Conservation (phyloP, 2,329 filamentous ascomycete species). For the Aureobasidium namibiae region DNA sequence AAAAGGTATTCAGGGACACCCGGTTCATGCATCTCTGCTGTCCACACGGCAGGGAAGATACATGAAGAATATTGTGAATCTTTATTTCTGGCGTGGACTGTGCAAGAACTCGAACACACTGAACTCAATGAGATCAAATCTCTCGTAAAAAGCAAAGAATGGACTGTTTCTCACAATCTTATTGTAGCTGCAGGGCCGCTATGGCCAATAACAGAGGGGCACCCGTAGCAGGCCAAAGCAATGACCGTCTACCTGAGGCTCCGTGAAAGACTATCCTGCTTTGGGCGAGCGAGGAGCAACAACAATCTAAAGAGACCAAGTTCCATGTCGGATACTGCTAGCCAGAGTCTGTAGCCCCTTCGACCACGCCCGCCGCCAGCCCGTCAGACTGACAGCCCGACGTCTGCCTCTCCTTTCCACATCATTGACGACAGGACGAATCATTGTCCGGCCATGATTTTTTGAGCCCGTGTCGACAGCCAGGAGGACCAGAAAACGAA, state of each 20-base stretch:
- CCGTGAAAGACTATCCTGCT: constrained; percentile 10
- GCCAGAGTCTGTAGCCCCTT: constrained; percentile 8
- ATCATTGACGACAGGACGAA: background rate
- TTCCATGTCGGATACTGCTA: background rate
- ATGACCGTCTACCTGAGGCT: constrained; percentile 9
- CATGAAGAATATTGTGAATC: background rate
- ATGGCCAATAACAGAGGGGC: constrained; percentile 13
- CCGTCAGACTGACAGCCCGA: background rate
- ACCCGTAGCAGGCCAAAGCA: constrained; percentile 1
- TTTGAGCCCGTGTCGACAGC: background rate
- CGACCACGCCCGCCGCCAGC: background rate
- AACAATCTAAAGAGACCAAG: constrained; percentile 12
- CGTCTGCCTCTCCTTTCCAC: background rate
- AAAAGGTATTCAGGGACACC: constrained; percentile 2
- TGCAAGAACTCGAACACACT: background rate
- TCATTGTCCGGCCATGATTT: background rate
- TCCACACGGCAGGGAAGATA: background rate
- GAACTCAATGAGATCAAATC: background rate
- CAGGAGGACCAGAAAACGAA: constrained; percentile 2
- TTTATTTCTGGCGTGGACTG: background rate
- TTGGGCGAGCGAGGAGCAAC: constrained; percentile 8
- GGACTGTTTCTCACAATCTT: constrained; percentile 1
- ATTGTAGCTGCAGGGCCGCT: constrained; percentile 1
- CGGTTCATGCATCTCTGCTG: background rate
- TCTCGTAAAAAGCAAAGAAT: background rate